phyloP scores from a whole-genome alignment of 129 eudicot species.

The Flaveria sonorensis region DNA sequence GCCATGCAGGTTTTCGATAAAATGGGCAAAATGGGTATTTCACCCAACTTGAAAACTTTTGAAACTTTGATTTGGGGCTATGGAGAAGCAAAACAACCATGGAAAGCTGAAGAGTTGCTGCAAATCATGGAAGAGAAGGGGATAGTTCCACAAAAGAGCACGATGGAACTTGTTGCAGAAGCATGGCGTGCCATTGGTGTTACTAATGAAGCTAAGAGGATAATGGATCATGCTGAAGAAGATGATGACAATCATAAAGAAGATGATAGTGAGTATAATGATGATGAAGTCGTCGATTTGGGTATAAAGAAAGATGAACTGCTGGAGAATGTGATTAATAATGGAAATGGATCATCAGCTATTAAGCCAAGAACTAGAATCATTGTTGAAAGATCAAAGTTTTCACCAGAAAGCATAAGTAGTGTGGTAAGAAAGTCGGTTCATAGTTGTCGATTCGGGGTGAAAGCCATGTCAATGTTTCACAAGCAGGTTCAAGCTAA shows the following conservation, averaged over 20 bases:
- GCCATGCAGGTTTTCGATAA: conserved; percentile 55
- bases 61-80: conserved; percentile 96
- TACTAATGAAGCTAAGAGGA: conserved; percentile 54
- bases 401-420: conserved; percentile 32
- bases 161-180: conserved; percentile 74
- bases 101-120: conserved; percentile 83
- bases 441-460: conserved; percentile 49
- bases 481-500: conserved; percentile 31
- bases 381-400: conserved; percentile 38
- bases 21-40: conserved; percentile 63
- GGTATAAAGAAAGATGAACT: conserved; percentile 20
- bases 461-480: conserved; percentile 33
- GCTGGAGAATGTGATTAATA: conserved; percentile 15
- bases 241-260: conserved; percentile 1
- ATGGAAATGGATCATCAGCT: conserved; percentile 40
- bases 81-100: conserved; percentile 88
- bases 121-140: conserved; percentile 60
- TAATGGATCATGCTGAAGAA: conserved; percentile 36
- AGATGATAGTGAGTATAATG: not conserved
- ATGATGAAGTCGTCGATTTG: conserved; percentile 1
- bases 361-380: conserved; percentile 41
- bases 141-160: conserved; percentile 50
- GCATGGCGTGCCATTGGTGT: conserved; percentile 89
- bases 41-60: conserved; percentile 78
- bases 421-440: conserved; percentile 37